Conservation (phyloP, 352 stramenopile genomes). For the Globisporangium yorkense region DNA sequence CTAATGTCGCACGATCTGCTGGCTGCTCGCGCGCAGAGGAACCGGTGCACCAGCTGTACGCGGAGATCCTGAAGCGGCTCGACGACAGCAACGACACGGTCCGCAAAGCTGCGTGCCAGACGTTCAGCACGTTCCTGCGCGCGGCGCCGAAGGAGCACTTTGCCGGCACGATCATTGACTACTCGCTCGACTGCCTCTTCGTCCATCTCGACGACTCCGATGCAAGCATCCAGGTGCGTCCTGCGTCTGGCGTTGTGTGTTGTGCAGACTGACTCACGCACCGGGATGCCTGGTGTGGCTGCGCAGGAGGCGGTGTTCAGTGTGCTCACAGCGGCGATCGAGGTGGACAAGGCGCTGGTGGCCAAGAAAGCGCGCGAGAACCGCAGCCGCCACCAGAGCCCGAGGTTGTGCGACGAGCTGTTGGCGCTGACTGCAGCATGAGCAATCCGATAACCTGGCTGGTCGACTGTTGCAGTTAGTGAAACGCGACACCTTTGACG, state of each 20-base stretch:
- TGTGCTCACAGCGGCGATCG: constrained; percentile 60
- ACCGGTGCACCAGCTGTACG: constrained; percentile 87
- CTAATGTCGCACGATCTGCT: not conserved
- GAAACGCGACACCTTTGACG: too few species aligned
- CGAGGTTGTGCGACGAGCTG: constrained; percentile 69
- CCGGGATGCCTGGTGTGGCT: too few species aligned
- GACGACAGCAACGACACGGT: constrained; percentile 91
- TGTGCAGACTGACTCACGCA: not conserved
- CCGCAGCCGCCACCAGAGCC: constrained; percentile 58
- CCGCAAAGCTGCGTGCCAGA: constrained; percentile 81
- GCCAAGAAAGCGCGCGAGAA: constrained; percentile 77
- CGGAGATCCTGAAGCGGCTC: constrained; percentile 90
- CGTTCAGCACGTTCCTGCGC: constrained; percentile 83
- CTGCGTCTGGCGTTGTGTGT: constrained; percentile 2
- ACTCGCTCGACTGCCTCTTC: constrained; percentile 88
- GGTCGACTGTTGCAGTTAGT: constrained; percentile 4
- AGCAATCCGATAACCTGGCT: not conserved
- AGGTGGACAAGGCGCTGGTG: constrained; percentile 49
- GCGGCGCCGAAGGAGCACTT: constrained; percentile 83
- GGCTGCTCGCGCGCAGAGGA: constrained; percentile 45
- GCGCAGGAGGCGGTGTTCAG: constrained; percentile 56
- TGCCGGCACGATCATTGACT: constrained; percentile 86
- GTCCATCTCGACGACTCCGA: constrained; percentile 90
- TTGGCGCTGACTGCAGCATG: constrained; percentile 31
- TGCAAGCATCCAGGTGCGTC: constrained; percentile 67